phyloP scores from a whole-genome alignment of 306 rosid species.

The Purshia tridentata region DNA sequence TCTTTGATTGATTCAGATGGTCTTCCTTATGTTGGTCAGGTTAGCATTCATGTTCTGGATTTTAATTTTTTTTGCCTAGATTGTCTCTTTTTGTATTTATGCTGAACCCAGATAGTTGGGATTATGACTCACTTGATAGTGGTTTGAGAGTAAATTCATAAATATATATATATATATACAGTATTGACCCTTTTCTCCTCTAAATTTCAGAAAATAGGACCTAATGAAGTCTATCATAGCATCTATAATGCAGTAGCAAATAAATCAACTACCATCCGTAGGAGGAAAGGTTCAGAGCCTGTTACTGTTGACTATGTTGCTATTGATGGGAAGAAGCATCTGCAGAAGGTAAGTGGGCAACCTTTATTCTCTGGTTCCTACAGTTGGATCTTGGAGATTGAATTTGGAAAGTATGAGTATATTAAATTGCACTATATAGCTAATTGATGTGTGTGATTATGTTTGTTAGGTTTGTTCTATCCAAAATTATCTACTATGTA shows the following conservation, averaged over 20 bases:
- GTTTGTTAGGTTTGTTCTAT: neutral
- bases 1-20: constrained; percentile 76
- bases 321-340: constrained; percentile 56
- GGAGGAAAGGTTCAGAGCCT: constrained; percentile 84
- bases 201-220: constrained; percentile 60
- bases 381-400: neutral
- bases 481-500: neutral
- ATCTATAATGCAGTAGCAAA: constrained; percentile 49
- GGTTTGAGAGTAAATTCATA: neutral
- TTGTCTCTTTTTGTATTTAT: neutral
- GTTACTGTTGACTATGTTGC: constrained; percentile 83
- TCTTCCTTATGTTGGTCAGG: constrained; percentile 99
- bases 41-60: constrained; percentile 32
- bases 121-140: neutral
- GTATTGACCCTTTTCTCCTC: constrained; percentile 9
- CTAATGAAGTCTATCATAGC: constrained; percentile 76
- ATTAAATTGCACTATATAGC: neutral
- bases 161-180: neutral
- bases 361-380: neutral
- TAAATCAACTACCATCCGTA: no score
- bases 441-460: neutral
- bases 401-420: neutral
- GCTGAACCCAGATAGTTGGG: neutral
- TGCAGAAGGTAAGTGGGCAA: constrained; percentile 59
- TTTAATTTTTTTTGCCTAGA: neutral